These are phyloP conservation scores for Rubia occidens DNA, from an alignment of 305 asterid species.

Conservation along the genomic window DNA sequence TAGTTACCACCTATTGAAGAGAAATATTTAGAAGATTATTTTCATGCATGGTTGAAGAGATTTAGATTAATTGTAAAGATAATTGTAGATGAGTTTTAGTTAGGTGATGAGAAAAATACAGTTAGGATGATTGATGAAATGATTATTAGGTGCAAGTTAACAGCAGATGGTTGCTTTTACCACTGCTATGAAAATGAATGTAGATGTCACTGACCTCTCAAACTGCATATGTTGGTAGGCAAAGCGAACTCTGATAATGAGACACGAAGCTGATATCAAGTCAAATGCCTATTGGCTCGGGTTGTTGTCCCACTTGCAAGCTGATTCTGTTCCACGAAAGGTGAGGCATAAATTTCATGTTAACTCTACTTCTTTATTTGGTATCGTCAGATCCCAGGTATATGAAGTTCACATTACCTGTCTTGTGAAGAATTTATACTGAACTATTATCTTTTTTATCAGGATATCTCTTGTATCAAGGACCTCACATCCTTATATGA, in stretches of 20 bases:
- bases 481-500: conserved; percentile 74
- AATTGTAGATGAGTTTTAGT: neutral
- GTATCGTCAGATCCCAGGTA: neutral
- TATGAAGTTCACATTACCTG: neutral
- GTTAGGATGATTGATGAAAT: neutral
- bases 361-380: conserved; percentile 8
- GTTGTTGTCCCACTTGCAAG: conserved; percentile 86
- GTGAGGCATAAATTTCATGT: conserved; percentile 26
- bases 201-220: neutral
- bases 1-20: neutral
- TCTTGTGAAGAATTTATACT: conserved; percentile 2
- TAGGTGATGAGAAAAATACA: neutral
- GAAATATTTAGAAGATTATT: neutral
- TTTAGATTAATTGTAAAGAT: neutral
- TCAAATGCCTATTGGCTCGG: conserved; percentile 97
- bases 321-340: conserved; percentile 80
- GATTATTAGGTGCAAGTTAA: neutral
- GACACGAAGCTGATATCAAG: conserved; percentile 97
- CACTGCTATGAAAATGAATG: neutral
- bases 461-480: conserved; percentile 92
- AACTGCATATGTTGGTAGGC: conserved; percentile 45
- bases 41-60: neutral
- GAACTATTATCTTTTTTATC: conserved; percentile 15
- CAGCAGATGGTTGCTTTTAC: neutral
- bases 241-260: conserved; percentile 81